A percentile compares a stretch with the other conserved stretches of the same genome.
Conservation (phyloP, 768 basidiomycete genomes). For the Podaxis carcinomalis region DNA sequence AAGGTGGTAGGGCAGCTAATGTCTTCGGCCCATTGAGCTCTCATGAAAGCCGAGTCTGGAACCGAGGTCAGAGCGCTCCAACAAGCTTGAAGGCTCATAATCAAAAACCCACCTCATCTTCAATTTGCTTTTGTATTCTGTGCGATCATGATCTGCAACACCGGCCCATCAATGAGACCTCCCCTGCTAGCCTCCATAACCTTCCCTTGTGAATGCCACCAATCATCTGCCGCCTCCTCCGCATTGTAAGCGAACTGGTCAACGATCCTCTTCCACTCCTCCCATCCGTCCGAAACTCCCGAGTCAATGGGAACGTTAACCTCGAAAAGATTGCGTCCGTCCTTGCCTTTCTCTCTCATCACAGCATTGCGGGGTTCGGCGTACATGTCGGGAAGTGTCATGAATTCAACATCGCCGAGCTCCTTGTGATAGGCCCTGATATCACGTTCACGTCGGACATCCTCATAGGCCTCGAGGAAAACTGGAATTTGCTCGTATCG, state of each 20-base stretch:
- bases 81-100: background rate
- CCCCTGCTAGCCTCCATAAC: conserved; percentile 27
- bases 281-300: conserved; percentile 14
- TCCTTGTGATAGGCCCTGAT: conserved; percentile 38
- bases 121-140: background rate
- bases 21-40: background rate
- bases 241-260: conserved; percentile 50
- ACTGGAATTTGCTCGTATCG: conserved; percentile 43
- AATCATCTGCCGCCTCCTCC: conserved; percentile 56
- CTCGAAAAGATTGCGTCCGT: conserved; percentile 19
- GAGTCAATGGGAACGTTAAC: background rate
- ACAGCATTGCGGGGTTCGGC: conserved; percentile 38
- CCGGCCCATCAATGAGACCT: background rate
- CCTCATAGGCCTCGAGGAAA: conserved; percentile 52
- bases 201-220: conserved; percentile 55
- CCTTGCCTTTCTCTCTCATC: conserved; percentile 28
- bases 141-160: background rate
- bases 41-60: background rate
- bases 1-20: background rate
- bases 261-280: conserved; percentile 46
- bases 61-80: background rate
- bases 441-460: conserved; percentile 47
- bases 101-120: background rate
- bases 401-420: conserved; percentile 37
- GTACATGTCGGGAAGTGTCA: conserved; percentile 37